These are phyloP conservation scores for Aspergillus hiratsukae DNA, from an alignment of 2,329 filamentous ascomycete species.

Conservation along the genomic window DNA sequence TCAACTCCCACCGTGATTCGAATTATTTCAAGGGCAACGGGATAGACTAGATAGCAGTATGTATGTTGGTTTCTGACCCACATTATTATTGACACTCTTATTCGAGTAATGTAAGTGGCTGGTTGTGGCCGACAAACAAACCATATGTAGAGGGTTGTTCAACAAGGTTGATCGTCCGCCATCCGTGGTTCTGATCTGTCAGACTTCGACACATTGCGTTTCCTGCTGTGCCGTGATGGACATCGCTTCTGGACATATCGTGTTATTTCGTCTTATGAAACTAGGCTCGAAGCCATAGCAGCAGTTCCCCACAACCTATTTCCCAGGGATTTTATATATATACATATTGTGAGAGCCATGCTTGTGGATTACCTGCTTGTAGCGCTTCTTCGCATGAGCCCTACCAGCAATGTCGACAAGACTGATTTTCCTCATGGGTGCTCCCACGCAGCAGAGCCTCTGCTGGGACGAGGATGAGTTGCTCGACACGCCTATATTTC, in stretches of 20 bases:
- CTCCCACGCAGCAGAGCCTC: conserved; percentile 53
- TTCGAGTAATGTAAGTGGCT: background rate
- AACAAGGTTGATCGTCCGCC: background rate
- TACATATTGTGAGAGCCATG: background rate
- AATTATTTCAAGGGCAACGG: background rate
- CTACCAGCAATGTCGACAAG: conserved; percentile 24
- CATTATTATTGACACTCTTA: background rate
- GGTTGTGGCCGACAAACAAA: background rate
- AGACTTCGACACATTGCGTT: background rate
- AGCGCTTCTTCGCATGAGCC: background rate
- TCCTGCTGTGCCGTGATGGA: background rate
- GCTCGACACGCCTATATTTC: conserved; percentile 42
- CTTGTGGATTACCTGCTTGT: background rate
- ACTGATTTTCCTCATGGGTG: conserved; percentile 54
- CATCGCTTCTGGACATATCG: background rate
- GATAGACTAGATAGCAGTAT: background rate
- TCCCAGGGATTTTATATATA: background rate
- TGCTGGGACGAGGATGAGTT: conserved; percentile 53
- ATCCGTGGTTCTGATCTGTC: background rate
- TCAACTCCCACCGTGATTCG: background rate
- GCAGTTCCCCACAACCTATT: background rate
- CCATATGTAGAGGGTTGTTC: background rate
- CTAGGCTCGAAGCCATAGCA: background rate
- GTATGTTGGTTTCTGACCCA: background rate
- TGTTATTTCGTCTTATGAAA: background rate